Evolutionary conservation across 331 rosid species (phyloP).

Genomic region (Phaseolus coccineus): DNA sequence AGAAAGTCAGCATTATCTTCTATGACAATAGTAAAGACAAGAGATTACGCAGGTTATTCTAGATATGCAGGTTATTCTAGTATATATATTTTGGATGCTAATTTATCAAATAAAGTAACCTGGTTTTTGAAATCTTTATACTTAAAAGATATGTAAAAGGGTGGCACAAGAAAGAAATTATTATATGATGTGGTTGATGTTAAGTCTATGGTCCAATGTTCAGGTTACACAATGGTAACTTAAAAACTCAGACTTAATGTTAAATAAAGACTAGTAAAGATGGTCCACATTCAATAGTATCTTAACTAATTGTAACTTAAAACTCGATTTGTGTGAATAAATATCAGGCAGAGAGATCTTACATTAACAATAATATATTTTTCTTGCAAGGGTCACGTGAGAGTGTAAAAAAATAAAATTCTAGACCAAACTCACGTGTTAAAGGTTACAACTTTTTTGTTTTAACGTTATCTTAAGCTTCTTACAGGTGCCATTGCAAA

Average conservation of each 20-base stretch:
- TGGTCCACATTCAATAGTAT: too few relatives aligned
- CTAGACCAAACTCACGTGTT: not conserved
- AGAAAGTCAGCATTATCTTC: conserved; percentile 34
- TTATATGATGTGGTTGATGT: not conserved
- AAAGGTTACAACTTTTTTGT: not conserved
- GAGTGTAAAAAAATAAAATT: not conserved
- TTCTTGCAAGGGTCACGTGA: not conserved
- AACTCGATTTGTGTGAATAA: too few relatives aligned
- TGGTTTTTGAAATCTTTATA: not conserved
- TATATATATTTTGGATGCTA: not conserved
- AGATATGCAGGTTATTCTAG: not conserved
- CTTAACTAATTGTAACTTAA: too few relatives aligned
- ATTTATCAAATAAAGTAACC: not conserved
- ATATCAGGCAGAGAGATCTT: too few relatives aligned
- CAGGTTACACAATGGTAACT: too few relatives aligned
- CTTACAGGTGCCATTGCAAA: too few relatives aligned
- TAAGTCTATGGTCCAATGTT: too few relatives aligned
- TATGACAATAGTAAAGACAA: not conserved
- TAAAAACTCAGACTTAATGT: too few relatives aligned
- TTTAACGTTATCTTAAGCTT: not conserved
- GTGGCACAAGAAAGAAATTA: not conserved
- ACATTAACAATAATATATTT: too few relatives aligned
- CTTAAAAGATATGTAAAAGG: not conserved
- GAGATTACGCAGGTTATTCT: too few relatives aligned
- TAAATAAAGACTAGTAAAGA: too few relatives aligned